A percentile compares a stretch with the other conserved stretches of the same genome.
These are phyloP conservation scores for Chalciporus piperatus DNA, from an alignment of 768 basidiomycete species.

Conservation along the genomic window DNA sequence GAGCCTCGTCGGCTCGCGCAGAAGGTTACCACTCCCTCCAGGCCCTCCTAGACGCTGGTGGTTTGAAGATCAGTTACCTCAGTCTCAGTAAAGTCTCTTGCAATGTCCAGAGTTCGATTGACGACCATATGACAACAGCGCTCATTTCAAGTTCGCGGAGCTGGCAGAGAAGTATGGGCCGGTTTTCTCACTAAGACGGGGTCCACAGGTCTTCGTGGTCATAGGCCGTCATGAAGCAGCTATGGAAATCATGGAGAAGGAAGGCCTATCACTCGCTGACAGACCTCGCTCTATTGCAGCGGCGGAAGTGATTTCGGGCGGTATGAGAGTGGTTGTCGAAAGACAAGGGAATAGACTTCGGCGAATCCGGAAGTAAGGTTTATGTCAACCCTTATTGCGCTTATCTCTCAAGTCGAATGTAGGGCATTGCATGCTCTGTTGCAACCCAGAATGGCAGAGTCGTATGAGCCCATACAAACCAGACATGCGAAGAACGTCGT, in stretches of 20 bases:
- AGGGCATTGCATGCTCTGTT: slow-evolving; percentile 29
- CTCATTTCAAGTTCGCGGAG: slow-evolving; percentile 41
- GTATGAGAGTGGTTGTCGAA: slow-evolving; percentile 31
- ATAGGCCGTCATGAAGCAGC: slow-evolving; percentile 32
- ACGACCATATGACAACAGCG: slow-evolving; percentile 1
- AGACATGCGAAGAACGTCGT: slow-evolving; percentile 33
- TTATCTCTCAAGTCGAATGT: background rate
- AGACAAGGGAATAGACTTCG: slow-evolving; percentile 30
- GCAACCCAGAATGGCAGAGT: slow-evolving; percentile 30
- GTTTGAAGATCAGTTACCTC: slow-evolving; percentile 11
- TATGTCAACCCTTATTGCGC: too few relatives aligned
- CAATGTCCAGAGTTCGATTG: background rate
- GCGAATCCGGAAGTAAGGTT: slow-evolving; percentile 24
- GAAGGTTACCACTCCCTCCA: slow-evolving; percentile 10
- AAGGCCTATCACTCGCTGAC: slow-evolving; percentile 34
- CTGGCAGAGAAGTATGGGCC: slow-evolving; percentile 62
- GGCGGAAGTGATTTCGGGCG: slow-evolving; percentile 33
- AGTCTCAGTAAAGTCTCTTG: slow-evolving; percentile 1
- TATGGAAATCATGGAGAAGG: slow-evolving; percentile 40
- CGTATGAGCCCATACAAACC: slow-evolving; percentile 34
- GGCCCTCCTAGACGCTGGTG: slow-evolving; percentile 18
- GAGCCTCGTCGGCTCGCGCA: background rate
- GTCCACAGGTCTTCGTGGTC: slow-evolving; percentile 22
- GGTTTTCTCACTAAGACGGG: slow-evolving; percentile 52
- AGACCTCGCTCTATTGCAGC: slow-evolving; percentile 36